Conservation (phyloP, 2,329 filamentous ascomycete genomes). For the Chaetothyriales sp. region DNA sequence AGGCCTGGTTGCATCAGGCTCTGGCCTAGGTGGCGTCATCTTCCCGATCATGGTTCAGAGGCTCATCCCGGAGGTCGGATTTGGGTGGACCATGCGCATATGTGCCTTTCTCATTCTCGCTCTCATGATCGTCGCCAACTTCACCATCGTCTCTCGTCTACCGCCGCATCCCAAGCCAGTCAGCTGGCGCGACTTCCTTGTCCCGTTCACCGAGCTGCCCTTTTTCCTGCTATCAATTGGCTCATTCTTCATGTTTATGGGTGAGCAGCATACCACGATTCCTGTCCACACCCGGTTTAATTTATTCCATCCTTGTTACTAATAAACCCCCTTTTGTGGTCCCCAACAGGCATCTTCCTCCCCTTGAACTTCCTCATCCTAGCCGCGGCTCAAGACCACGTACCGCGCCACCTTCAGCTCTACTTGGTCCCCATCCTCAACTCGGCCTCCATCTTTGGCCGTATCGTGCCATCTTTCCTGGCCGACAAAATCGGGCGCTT, state of each 20-base stretch:
- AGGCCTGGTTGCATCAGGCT: constrained; percentile 40
- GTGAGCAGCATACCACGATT: constrained; percentile 8
- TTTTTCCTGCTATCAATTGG: constrained; percentile 17
- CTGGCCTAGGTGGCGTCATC: constrained; percentile 43
- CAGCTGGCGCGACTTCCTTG: constrained; percentile 19
- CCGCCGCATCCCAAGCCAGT: constrained; percentile 25
- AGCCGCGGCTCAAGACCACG: constrained; percentile 28
- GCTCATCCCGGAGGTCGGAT: constrained; percentile 38
- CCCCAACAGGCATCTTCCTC: constrained; percentile 25
- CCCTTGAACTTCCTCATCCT: constrained; percentile 18
- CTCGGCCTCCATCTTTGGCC: constrained; percentile 25
- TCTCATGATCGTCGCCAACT: constrained; percentile 37
- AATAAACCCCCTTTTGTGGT: too few relatives aligned
- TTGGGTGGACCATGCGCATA: constrained; percentile 43
- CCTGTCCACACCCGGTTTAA: neutral
- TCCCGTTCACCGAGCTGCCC: constrained; percentile 17
- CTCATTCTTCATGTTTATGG: constrained; percentile 8
- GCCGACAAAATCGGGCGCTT: constrained; percentile 20
- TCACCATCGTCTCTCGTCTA: constrained; percentile 39
- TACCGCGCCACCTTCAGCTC: constrained; percentile 32
- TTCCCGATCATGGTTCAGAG: constrained; percentile 47
- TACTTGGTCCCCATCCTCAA: constrained; percentile 43
- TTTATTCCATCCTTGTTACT: constrained; percentile 28
- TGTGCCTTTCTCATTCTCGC: constrained; percentile 48
- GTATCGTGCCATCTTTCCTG: constrained; percentile 21